Evolutionary conservation across 257 asterid species (phyloP), one percentile per base, ranked within the genome.

Genomic region (Plantago ovata): DNA sequence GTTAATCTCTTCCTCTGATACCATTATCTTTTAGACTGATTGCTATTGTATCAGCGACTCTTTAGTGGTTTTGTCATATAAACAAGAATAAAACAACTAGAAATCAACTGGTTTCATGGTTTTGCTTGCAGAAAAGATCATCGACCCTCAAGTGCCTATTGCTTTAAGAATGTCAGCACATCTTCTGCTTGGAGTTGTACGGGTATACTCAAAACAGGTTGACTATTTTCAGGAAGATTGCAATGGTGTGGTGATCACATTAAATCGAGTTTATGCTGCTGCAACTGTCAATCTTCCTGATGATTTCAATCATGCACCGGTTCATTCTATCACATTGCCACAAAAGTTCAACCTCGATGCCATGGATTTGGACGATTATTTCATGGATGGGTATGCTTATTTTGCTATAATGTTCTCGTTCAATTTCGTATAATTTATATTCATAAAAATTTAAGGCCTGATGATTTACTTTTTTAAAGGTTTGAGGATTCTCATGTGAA

Each of bases 101-200:
- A 28, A 28, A 28, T 28, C 4, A 28, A 28, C 36, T 49, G 23
- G 58, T 20, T 58, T 44, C 58, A 47, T 28, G 4, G 28, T 39
- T 39, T 62, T 33, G 48, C 52, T 65, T 63, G 21, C 84, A 93
- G 97, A 88, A 64, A 70, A 75, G 49, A 89, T 89, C 64, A 79
- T 93, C 84, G 64, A 57, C 54, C 95, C 97, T 6, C 89, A 80
- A 64, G 84, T 82, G 69, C 95, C 97, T 6, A 82, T 93, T 75
- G 98, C 98, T 0, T 71, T 93, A 70, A 87, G 98, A 72, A 77
- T 81, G 83, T 93, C 96, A 2, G 89, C 92, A 19, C 97, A 93
- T 76, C 95, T 93, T 64, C 74, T 93, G 55, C 93, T 89, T 48
- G 97, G 99, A n/a, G 84, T 93, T 67, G 99, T 84, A 53, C 78